These are phyloP conservation scores for Lagenaria siceraria DNA, from an alignment of 306 rosid species.

Conservation along the genomic window DNA sequence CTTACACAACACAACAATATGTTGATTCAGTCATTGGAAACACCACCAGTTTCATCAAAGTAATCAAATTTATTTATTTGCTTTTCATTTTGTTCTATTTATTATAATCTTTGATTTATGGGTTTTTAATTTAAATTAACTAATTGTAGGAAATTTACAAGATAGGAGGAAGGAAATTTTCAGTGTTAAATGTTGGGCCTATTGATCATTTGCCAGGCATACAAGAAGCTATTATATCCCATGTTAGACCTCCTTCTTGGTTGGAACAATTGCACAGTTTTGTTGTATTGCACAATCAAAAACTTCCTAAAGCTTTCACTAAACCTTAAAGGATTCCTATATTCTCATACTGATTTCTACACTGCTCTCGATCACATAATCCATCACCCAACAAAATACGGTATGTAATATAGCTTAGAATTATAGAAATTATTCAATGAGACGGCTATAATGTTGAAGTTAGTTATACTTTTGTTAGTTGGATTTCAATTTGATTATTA, in stretches of 20 bases:
- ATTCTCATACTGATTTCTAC: slow-evolving; percentile 20
- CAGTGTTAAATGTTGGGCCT: neutral
- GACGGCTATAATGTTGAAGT: too few relatives aligned
- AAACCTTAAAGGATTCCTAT: slow-evolving; percentile 31
- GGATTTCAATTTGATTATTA: too few relatives aligned
- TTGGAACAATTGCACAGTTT: slow-evolving; percentile 7
- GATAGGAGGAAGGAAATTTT: slow-evolving; percentile 28
- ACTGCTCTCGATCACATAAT: slow-evolving; percentile 3
- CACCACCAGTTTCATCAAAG: slow-evolving; percentile 18
- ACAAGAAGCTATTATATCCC: neutral
- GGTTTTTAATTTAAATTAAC: neutral
- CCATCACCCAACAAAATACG: slow-evolving; percentile 35
- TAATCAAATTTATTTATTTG: neutral
- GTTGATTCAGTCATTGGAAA: slow-evolving; percentile 24
- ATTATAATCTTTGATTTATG: too few relatives aligned
- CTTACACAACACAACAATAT: neutral
- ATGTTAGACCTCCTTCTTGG: slow-evolving; percentile 9
- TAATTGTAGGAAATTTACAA: slow-evolving; percentile 15
- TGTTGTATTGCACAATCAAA: slow-evolving; percentile 17
- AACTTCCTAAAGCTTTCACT: slow-evolving; percentile 19
- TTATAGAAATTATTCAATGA: too few relatives aligned
- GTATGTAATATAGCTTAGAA: slow-evolving; percentile 16
- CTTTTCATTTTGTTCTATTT: too few relatives aligned
- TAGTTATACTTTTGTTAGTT: too few relatives aligned
- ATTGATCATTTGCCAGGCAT: neutral